phyloP scores from a whole-genome alignment of 1,284 basidiomycete species.

The Blastosporella zonata region DNA sequence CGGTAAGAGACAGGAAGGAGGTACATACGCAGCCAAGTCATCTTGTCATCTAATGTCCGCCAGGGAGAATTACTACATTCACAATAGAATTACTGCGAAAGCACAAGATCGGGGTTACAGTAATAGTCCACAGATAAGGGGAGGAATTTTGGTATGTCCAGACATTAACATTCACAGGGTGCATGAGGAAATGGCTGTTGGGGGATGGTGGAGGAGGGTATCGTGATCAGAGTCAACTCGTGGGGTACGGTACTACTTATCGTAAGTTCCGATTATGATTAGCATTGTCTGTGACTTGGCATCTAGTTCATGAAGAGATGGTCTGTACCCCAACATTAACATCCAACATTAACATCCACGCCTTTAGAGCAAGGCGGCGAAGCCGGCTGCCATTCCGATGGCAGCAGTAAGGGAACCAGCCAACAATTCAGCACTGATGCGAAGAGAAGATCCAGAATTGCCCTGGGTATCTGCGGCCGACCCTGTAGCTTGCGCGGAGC shows the following conservation, averaged over 20 bases:
- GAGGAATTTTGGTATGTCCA: slow-evolving; percentile 7
- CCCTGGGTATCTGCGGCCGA: slow-evolving; percentile 4
- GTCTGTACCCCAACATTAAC: slow-evolving; percentile 2
- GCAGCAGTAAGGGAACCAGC: slow-evolving; percentile 15
- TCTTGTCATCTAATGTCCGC: not conserved
- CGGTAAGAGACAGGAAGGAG: no score
- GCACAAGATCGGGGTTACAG: not conserved
- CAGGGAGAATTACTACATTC: not conserved
- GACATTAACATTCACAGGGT: slow-evolving; percentile 4
- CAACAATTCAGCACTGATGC: slow-evolving; percentile 10
- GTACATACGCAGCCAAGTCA: no score
- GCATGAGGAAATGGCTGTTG: not conserved
- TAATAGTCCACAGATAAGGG: slow-evolving; percentile 1
- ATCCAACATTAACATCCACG: not conserved
- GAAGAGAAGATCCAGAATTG: slow-evolving; percentile 9
- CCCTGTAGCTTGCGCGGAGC: slow-evolving; percentile 29
- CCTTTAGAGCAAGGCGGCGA: slow-evolving; percentile 14
- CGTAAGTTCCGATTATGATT: slow-evolving; percentile 13
- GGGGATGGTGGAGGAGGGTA: slow-evolving; percentile 5
- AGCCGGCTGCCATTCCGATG: slow-evolving; percentile 18
- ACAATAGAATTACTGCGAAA: not conserved
- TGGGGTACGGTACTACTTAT: slow-evolving; percentile 4
- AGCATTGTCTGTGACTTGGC: slow-evolving; percentile 10
- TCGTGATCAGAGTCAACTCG: slow-evolving; percentile 12
- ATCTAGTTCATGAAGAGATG: slow-evolving; percentile 10